Conservation (phyloP, 371 early-diverging fungal species). For the Rhizopus sp. region DNA sequence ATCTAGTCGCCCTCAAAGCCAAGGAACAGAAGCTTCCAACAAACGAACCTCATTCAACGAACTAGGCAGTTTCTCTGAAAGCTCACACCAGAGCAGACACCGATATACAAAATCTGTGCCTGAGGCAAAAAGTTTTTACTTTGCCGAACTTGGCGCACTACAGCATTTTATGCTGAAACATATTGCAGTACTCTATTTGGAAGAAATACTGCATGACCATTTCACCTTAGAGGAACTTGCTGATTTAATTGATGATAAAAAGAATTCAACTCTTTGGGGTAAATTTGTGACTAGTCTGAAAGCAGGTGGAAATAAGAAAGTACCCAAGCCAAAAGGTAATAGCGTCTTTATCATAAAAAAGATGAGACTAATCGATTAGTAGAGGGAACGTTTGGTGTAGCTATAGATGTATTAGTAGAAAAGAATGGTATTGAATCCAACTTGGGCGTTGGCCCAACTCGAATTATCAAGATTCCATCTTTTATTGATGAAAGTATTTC, state of each 20-base stretch:
- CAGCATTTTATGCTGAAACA: conserved; percentile 87
- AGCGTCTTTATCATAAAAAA: neutral
- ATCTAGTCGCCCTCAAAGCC: conserved; percentile 12
- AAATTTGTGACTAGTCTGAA: conserved; percentile 70
- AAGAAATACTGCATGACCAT: conserved; percentile 68
- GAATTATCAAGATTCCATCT: conserved; percentile 76
- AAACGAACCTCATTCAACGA: conserved; percentile 12
- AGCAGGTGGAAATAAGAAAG: conserved; percentile 60
- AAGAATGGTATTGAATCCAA: conserved; percentile 82
- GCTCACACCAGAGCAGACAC: conserved; percentile 11
- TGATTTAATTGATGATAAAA: conserved; percentile 73
- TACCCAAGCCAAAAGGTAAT: conserved; percentile 61
- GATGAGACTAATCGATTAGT: conserved; percentile 5
- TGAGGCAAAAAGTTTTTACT: conserved; percentile 56
- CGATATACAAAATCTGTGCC: conserved; percentile 38
- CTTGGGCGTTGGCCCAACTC: conserved; percentile 76
- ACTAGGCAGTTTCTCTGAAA: conserved; percentile 11
- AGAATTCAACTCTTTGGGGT: conserved; percentile 70
- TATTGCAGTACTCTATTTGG: conserved; percentile 77
- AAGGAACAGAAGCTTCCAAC: conserved; percentile 1
- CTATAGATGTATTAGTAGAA: conserved; percentile 84
- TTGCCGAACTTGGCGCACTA: conserved; percentile 82
- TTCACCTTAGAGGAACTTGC: conserved; percentile 71
- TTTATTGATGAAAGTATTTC: conserved; percentile 84
- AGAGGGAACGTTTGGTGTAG: conserved; percentile 90